Evolutionary conservation across 495 filamentous ascomycete genomes (phyloP), one percentile per base, ranked within the genome.

Genomic region (Cercophora samala): DNA sequence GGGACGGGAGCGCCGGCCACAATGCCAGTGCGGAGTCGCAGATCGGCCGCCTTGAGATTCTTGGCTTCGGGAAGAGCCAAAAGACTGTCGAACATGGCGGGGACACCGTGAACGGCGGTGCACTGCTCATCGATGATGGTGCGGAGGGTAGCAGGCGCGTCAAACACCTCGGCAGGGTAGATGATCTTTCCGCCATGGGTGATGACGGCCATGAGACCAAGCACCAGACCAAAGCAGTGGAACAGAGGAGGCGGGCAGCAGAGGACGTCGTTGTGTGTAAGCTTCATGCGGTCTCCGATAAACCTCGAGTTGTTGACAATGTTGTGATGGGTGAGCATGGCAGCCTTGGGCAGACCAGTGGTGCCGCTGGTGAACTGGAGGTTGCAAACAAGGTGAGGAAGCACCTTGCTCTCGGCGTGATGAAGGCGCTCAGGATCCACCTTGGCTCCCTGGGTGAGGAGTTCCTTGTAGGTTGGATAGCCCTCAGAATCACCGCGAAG

Each of bases 321-420:
- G 77, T 89, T 90, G 73, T 87, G 81, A 68, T 91, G 89, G 1
- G 88, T 90, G 64, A 91, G 78, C 87, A 90, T 91, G n/a, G 88
- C 88, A 4, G 88, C 88, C 69, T 91, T 91, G 52, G 89, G 89
- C 25, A 85, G 84, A 3, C 89, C 89, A 0, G 89, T 91, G 18
- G 88, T 89, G 24, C 89, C 89, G 72, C 85, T 88, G 52, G 89
- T 90, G 76, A 89, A 91, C 68, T 90, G 89, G 25, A 91, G 78
- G 68, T 90, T 90, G 73, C 85, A 89, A 6, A 90, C 86, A 66
- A 90, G 83, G 63, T 85, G 81, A 4, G 86, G 83, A 25, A 83
- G 81, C 22, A 89, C 78, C 63, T 81, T 80, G 26, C 75, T 68
- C 62, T 82, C 73, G 56, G 73, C 71, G 4, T 69, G 68, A 58